Percentiles rank a stretch among this genome's conserved stretches.
Conservation (phyloP, 2,329 filamentous ascomycete species). For the Cryphonectria carpinicola region DNA sequence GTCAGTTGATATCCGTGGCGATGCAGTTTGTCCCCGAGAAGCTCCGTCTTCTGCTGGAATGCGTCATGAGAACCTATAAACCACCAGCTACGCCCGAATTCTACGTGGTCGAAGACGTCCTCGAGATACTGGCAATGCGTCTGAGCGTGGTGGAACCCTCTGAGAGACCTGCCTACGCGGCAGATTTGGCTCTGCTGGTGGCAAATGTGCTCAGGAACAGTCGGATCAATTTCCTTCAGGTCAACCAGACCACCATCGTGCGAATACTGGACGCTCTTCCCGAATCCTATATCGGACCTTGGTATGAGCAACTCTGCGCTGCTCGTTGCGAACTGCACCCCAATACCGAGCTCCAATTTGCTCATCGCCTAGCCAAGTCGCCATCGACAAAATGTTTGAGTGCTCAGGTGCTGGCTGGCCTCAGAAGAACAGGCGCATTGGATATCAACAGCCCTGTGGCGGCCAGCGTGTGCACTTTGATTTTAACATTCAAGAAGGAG, state of each 20-base stretch:
- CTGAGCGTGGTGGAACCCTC: slow-evolving; percentile 6
- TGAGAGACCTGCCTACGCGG: slow-evolving; percentile 5
- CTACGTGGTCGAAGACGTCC: slow-evolving; percentile 32
- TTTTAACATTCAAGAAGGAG: slow-evolving; percentile 52
- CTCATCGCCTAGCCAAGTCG: slow-evolving; percentile 47
- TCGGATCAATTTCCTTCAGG: slow-evolving; percentile 32
- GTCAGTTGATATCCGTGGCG: slow-evolving; percentile 39
- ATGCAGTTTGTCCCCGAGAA: slow-evolving; percentile 30
- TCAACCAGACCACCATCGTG: slow-evolving; percentile 44
- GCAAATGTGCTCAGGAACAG: slow-evolving; percentile 29
- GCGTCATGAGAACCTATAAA: slow-evolving; percentile 27
- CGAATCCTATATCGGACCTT: slow-evolving; percentile 34
- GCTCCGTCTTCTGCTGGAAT: slow-evolving; percentile 30
- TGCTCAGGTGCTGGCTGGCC: slow-evolving; percentile 47
- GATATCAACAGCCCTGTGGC: slow-evolving; percentile 52
- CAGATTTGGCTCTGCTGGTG: slow-evolving; percentile 25
- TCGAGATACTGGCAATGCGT: slow-evolving; percentile 28
- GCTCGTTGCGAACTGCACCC: slow-evolving; percentile 40
- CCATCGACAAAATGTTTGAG: slow-evolving; percentile 45
- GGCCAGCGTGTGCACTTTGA: slow-evolving; percentile 60
- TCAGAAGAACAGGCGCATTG: slow-evolving; percentile 41
- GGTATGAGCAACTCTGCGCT: slow-evolving; percentile 42
- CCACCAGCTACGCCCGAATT: slow-evolving; percentile 10
- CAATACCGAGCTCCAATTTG: slow-evolving; percentile 54
- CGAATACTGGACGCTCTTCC: slow-evolving; percentile 23